Base-by-base conservation (phyloP, 2,329 filamentous ascomycete species). In the Neofusicoccum cordaticola region DNA sequence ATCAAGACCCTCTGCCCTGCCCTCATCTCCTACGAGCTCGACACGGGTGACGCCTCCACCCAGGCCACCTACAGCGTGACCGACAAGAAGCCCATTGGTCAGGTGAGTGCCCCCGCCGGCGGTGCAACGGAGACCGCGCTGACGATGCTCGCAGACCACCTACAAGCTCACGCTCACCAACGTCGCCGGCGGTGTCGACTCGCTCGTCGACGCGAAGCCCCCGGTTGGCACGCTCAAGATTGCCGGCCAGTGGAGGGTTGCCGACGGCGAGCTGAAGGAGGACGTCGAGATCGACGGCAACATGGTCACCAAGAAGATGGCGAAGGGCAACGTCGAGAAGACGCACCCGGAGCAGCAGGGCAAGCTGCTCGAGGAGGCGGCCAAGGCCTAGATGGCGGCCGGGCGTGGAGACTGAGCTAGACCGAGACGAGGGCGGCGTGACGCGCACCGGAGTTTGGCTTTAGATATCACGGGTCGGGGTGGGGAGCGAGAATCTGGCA, bases 231-330 rank as follows among this genome's bases (percentile, higher is more conserved):
- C 71, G 19, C 72, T 79, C 45, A 76, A 72, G 57, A 78, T 79
- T 60, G 70, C 72, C 4, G 75, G 75, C 17, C 74, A 76, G 66
- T 78, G 77, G 76, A 70, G 77, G 27, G 72, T 78, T 2, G 63
- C n/a, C 3, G 69, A 69, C 31, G 74, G 73, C 31, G 62, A 69
- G 64, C 64, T 79, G 41, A 69, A 67, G 27, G 77, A 79, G 68
- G 75, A 78, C 27, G 74, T 78, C 1, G 73, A 77, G n/a, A 77
- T 79, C 57, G 77, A 79, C 42, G 76, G 74, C 3, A 78, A 79
- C 61, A 77, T 78, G 42, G 72, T 78, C 72, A 77, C 77, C 73
- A 78, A 78, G 73, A 77, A 76, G 70, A 75, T 79, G 62, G 77
- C 75, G 1, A 78, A 77, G 71, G 73, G 70, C 1, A 78, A 76